Evolutionary conservation across 73 alveolate species (phyloP).

Genomic region (Diophrys appendiculata): DNA sequence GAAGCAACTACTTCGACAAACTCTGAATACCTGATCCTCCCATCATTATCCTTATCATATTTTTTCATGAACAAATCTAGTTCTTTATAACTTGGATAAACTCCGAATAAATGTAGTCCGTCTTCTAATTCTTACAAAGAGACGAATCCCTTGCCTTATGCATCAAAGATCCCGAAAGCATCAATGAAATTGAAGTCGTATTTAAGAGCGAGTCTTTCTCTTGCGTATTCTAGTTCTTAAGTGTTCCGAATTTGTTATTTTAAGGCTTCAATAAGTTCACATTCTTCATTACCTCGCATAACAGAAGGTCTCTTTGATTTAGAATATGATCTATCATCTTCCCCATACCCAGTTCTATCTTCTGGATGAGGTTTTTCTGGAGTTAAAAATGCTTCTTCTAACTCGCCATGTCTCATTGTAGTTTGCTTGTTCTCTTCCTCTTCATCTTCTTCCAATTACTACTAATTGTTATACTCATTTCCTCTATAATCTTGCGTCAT

Average conservation of each 20-base stretch:
- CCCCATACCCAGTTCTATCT: neutral
- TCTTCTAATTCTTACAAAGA: slow-evolving; percentile 64
- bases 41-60: slow-evolving; percentile 56
- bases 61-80: slow-evolving; percentile 20
- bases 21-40: slow-evolving; percentile 37
- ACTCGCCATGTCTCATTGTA: neutral
- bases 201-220: slow-evolving; percentile 65
- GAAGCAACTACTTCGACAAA: slow-evolving; percentile 43
- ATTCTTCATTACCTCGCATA: neutral
- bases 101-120: slow-evolving; percentile 47
- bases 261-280: neutral
- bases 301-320: neutral
- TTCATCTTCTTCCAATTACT: no score
- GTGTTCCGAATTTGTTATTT: neutral
- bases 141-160: slow-evolving; percentile 64
- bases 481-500: no score
- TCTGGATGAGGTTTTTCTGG: neutral
- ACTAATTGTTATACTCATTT: no score
- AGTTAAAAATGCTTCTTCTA: neutral
- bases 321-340: neutral
- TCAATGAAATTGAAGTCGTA: slow-evolving; percentile 85
- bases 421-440: no score
- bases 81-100: slow-evolving; percentile 18
- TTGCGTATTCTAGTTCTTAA: slow-evolving; percentile 69
- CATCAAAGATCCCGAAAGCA: slow-evolving; percentile 82